A percentile compares a stretch with the other conserved stretches of the same genome.
Evolutionary conservation across 306 rosid genomes (phyloP).

Genomic region (Betula pendula): DNA sequence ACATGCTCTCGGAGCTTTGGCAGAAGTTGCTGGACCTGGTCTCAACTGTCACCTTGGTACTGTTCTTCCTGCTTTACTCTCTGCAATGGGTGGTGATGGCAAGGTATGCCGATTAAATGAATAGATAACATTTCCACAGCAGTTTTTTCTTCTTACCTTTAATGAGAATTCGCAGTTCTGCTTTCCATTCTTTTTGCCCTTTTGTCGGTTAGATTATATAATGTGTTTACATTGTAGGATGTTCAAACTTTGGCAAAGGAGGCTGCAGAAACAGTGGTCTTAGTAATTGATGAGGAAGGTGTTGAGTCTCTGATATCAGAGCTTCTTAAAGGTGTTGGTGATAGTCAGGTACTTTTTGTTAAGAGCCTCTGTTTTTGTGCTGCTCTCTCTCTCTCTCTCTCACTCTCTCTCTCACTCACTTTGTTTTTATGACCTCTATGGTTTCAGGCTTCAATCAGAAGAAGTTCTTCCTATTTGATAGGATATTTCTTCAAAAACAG

Average conservation of each 20-base stretch:
- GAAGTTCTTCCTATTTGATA: conserved; percentile 75
- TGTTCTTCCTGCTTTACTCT: conserved; percentile 85
- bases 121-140: conserved; percentile 14
- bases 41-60: conserved; percentile 80
- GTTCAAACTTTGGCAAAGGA: conserved; percentile 78
- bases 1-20: conserved; percentile 97
- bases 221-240: conserved; percentile 56
- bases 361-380: conserved; percentile 2
- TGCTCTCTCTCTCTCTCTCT: neutral
- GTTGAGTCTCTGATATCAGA: conserved; percentile 77
- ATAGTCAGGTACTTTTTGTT: conserved; percentile 64
- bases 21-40: conserved; percentile 97
- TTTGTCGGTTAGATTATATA: neutral
- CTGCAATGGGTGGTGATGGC: conserved; percentile 75
- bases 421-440: conserved; percentile 24
- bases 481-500: conserved; percentile 93
- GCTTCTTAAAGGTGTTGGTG: conserved; percentile 76
- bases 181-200: neutral
- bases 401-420: neutral
- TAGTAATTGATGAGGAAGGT: conserved; percentile 92
- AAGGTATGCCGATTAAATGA: conserved; percentile 43
- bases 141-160: conserved; percentile 13
- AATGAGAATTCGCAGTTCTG: conserved; percentile 18
- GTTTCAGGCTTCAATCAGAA: conserved; percentile 75
- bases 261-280: conserved; percentile 88